Conservation (phyloP, 768 basidiomycete genomes). For the Termitomyces sp. region DNA sequence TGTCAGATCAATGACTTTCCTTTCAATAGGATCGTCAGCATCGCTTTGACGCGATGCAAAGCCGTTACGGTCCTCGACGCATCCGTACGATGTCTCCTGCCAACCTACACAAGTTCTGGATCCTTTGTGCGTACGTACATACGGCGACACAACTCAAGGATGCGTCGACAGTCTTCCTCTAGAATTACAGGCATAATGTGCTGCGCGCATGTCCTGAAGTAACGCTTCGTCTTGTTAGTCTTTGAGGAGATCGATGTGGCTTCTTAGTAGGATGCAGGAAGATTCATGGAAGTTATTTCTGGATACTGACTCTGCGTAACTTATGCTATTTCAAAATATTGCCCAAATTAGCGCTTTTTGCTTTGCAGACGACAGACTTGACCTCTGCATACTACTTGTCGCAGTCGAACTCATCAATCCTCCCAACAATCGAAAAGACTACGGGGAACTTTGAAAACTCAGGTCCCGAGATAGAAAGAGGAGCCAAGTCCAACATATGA, state of each 20-base stretch:
- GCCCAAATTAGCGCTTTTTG: too few species aligned
- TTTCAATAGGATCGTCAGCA: constrained; percentile 17
- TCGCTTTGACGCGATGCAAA: constrained; percentile 22
- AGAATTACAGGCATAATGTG: constrained; percentile 22
- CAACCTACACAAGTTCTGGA: constrained; percentile 24
- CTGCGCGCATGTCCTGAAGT: constrained; percentile 25
- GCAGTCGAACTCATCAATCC: too few species aligned
- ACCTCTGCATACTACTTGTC: too few species aligned
- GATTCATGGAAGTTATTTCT: background rate
- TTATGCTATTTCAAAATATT: background rate
- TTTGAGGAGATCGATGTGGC: background rate
- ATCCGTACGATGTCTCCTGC: constrained; percentile 21
- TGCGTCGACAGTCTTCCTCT: constrained; percentile 20
- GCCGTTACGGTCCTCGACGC: constrained; percentile 17
- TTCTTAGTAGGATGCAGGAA: background rate
- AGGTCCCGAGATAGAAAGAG: too few species aligned
- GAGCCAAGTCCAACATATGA: too few species aligned
- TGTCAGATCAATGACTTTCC: background rate
- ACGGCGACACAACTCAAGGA: constrained; percentile 24
- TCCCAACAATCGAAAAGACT: too few species aligned
- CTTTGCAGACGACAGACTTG: background rate
- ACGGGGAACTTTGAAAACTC: too few species aligned
- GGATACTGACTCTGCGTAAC: background rate
- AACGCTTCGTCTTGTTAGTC: background rate
- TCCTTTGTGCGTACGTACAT: constrained; percentile 22